These are phyloP conservation scores for Aegilops speltoides DNA, from an alignment of 176 grass and related monocot genomes.

Conservation along the genomic window DNA sequence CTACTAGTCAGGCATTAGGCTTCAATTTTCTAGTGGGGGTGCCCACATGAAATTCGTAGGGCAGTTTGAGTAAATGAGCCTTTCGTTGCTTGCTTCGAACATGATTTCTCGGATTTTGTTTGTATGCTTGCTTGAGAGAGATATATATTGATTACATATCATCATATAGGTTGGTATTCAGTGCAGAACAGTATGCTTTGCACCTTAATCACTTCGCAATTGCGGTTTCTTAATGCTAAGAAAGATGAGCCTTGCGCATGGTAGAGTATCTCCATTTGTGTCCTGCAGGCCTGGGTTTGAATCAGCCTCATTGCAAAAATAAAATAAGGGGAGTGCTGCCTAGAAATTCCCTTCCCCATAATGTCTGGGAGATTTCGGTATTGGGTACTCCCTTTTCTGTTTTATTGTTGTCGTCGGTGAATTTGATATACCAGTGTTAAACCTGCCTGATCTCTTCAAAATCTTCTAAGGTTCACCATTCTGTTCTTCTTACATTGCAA, in stretches of 20 bases:
- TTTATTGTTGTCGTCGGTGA: not conserved
- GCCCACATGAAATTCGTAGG: not conserved
- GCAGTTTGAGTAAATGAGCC: not conserved
- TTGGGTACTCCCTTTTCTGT: not conserved
- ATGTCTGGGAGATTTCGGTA: not conserved
- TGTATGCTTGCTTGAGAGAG: not conserved
- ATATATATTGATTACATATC: not conserved
- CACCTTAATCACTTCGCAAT: not conserved
- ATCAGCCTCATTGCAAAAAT: not conserved
- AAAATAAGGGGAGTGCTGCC: not conserved
- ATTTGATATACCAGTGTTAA: not conserved
- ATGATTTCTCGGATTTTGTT: not conserved
- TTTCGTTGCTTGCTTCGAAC: slow-evolving; percentile 11
- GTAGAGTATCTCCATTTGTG: not conserved
- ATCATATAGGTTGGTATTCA: not conserved
- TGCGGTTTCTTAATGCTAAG: not conserved
- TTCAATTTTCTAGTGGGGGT: too few species aligned
- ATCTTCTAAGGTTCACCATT: not conserved
- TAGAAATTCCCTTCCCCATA: not conserved
- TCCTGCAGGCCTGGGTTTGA: not conserved
- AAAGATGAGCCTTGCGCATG: not conserved
- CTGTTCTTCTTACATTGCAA: not conserved
- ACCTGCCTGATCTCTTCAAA: not conserved
- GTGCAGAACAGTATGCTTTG: not conserved
- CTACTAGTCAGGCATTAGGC: not conserved